These are phyloP conservation scores for Termitomyces sp. DNA, from an alignment of 768 basidiomycete species.

Conservation along the genomic window DNA sequence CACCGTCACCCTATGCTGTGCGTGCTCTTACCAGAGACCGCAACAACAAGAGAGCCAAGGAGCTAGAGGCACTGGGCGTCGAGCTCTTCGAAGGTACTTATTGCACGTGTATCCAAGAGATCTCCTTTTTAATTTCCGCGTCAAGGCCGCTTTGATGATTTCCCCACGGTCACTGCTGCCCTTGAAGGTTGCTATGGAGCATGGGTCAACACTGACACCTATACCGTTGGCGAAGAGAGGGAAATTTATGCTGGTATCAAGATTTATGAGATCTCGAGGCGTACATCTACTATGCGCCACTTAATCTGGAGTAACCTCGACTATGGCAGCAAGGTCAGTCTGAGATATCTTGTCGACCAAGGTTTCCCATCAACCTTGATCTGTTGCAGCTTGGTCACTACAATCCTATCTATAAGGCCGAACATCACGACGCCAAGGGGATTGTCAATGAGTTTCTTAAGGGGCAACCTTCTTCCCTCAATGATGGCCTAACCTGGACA, in stretches of 20 bases:
- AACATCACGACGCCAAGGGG: constrained; percentile 38
- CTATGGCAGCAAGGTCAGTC: constrained; percentile 32
- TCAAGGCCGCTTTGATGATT: constrained; percentile 28
- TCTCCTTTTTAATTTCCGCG: background rate
- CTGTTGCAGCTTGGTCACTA: constrained; percentile 16
- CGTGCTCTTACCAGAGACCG: constrained; percentile 37
- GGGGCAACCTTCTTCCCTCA: constrained; percentile 27
- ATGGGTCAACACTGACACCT: constrained; percentile 35
- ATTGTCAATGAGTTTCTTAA: constrained; percentile 33
- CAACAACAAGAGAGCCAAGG: constrained; percentile 26
- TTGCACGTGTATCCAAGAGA: background rate
- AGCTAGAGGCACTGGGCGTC: constrained; percentile 29
- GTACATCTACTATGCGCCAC: constrained; percentile 27
- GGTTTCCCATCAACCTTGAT: background rate
- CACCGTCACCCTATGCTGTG: constrained; percentile 35
- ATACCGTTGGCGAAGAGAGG: constrained; percentile 35
- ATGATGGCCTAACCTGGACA: constrained; percentile 29
- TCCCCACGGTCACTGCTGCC: constrained; percentile 23
- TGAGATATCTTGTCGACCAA: background rate
- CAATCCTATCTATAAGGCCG: constrained; percentile 27
- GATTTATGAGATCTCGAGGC: constrained; percentile 36
- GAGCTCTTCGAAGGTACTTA: constrained; percentile 33
- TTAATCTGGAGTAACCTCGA: constrained; percentile 40
- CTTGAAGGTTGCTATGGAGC: constrained; percentile 34
- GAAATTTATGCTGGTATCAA: constrained; percentile 35